Base-by-base conservation (phyloP, 108 stramenopile species). In the Fragilaria crotonensis region DNA sequence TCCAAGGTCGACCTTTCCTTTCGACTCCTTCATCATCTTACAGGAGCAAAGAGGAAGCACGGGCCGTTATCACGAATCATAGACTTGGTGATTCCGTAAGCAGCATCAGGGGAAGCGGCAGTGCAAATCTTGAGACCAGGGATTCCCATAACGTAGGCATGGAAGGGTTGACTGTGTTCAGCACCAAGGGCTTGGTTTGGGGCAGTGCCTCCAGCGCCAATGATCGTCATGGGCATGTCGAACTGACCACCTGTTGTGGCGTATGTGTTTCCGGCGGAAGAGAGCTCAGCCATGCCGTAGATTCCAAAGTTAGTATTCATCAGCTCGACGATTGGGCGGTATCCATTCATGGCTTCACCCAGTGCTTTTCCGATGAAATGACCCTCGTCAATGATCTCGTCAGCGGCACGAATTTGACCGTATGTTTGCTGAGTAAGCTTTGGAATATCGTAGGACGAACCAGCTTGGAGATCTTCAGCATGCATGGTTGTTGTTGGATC, bases 261-360 rank as follows among this genome's bases (percentile, higher is more conserved):
- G 57, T 82, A 98, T 25, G 97, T 98, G 82, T 98, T 98, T 56
- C 97, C 97, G 50, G 97, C 97, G 33, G 94, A 95, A 68, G 78
- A 80, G 48, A 98, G 67, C 77, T 98, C 97, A 30, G 97, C 96
- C 96, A 98, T 96, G 33, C 97, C 97, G 72, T 96, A 98, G 70
- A 98, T 98, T 56, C 97, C 97, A 68, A 98, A 98, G 84, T 98
- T 98, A 31, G 97, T 94, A 78, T 98, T 98, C 97, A 98, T 98
- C 55, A 98, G 81, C 77, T 98, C 97, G 30, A 98, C 93, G 72
- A 98, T 98, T 17, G 97, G 97, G 20, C 97, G 75, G 85, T 96
- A 98, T 25, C 97, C 97, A 60, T 98, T 98, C 87, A 98, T 89
- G 45, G 81, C 97, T 77, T 98, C 97, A 18, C 97, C 97, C 33